phyloP scores from a whole-genome alignment of 73 alveolate species.

The Paramecium sonneborni region DNA sequence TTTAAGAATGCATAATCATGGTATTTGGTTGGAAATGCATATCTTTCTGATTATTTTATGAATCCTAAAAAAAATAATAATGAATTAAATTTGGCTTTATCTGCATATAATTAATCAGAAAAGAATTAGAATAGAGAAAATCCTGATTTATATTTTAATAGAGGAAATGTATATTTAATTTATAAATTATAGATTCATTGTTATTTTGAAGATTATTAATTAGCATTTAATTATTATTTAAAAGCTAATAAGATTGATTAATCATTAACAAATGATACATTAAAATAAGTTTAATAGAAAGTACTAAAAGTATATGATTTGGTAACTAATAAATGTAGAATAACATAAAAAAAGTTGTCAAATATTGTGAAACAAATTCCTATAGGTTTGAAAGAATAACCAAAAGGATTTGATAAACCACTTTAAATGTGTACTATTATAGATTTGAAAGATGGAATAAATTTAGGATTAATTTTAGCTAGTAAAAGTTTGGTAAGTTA shows the following conservation, averaged over 20 bases:
- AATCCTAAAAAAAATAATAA: conserved; percentile 43
- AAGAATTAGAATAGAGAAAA: not conserved
- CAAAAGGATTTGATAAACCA: conserved; percentile 4
- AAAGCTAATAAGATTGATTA: not conserved
- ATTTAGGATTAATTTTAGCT: not conserved
- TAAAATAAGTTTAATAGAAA: not conserved
- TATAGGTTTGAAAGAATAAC: not conserved
- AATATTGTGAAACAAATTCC: conserved; percentile 45
- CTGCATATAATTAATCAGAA: conserved; percentile 42
- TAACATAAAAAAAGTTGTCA: not conserved
- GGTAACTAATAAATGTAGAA: conserved; percentile 2
- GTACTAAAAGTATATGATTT: not conserved
- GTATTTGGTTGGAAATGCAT: conserved; percentile 59
- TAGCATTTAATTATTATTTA: not conserved
- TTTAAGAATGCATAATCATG: conserved; percentile 25
- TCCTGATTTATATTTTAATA: conserved; percentile 44
- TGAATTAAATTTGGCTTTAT: conserved; percentile 8
- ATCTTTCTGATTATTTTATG: conserved; percentile 2
- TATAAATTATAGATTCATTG: not conserved
- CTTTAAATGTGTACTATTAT: not conserved
- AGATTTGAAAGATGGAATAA: conserved; percentile 21
- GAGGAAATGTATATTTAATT: conserved; percentile 7
- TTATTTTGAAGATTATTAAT: conserved; percentile 50
- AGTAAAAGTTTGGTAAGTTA: conserved; percentile 22
- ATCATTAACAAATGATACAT: not conserved